phyloP scores from a whole-genome alignment of 805 yeast genomes.

The Ogataea naganishii region DNA sequence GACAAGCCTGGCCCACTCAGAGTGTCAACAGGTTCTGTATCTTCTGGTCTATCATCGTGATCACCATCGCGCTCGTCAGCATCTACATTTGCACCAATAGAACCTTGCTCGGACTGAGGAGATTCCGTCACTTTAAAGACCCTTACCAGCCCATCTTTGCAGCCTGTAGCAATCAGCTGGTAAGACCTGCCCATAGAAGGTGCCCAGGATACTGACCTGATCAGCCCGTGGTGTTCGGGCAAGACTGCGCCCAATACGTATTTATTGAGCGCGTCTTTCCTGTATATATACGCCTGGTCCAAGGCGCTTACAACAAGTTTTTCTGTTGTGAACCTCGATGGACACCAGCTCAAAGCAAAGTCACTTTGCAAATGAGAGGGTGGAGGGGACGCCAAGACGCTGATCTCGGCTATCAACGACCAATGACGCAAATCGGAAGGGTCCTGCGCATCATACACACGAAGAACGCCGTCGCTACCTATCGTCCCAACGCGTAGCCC shows the following conservation, averaged over 20 bases:
- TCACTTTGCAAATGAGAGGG: slow-evolving; percentile 78
- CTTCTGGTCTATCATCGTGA: not conserved
- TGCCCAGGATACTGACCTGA: slow-evolving; percentile 91
- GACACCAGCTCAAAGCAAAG: slow-evolving; percentile 86
- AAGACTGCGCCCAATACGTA: slow-evolving; percentile 51
- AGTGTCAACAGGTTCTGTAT: no score
- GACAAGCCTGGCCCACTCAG: no score
- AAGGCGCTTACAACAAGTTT: slow-evolving; percentile 76
- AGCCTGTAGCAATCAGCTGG: slow-evolving; percentile 88
- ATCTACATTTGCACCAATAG: slow-evolving; percentile 5
- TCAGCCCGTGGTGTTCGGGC: slow-evolving; percentile 80
- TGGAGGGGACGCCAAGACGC: slow-evolving; percentile 60
- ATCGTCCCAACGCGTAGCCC: slow-evolving; percentile 80
- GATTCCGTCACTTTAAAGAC: slow-evolving; percentile 65
- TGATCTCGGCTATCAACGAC: slow-evolving; percentile 67
- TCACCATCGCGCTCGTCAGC: slow-evolving; percentile 8
- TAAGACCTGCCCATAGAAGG: slow-evolving; percentile 89
- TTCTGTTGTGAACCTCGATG: slow-evolving; percentile 74
- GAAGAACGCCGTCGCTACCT: slow-evolving; percentile 79
- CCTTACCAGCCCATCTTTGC: slow-evolving; percentile 88
- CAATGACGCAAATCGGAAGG: slow-evolving; percentile 83
- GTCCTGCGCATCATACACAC: slow-evolving; percentile 82
- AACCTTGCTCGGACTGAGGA: slow-evolving; percentile 5
- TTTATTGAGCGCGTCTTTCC: slow-evolving; percentile 33
- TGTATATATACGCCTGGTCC: slow-evolving; percentile 80